A percentile compares a stretch with the other conserved stretches of the same genome.
These are phyloP conservation scores for Chloropicon primus DNA, from an alignment of 139 green algal genomes.

Conservation along the genomic window DNA sequence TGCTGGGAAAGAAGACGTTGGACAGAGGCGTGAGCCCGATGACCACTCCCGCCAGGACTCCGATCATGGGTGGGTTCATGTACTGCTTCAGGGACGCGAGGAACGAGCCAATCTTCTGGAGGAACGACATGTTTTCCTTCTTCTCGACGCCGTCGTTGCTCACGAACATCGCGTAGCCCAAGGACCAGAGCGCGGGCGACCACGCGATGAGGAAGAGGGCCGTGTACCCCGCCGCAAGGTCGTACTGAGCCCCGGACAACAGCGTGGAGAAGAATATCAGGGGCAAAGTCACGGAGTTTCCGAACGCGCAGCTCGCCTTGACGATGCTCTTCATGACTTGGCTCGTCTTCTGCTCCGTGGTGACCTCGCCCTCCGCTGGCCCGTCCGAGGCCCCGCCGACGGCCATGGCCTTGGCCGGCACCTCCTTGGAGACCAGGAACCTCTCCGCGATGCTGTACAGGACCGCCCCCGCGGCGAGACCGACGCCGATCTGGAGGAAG, in stretches of 20 bases:
- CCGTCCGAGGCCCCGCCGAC: no score
- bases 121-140: neutral
- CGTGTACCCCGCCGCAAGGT: constrained; percentile 21
- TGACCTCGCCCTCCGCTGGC: neutral
- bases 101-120: neutral
- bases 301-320: constrained; percentile 35
- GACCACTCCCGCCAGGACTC: constrained; percentile 30
- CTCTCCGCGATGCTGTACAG: neutral
- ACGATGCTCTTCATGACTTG: constrained; percentile 17
- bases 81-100: constrained; percentile 13
- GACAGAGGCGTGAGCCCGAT: constrained; percentile 33
- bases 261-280: constrained; percentile 38
- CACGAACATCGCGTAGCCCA: constrained; percentile 26
- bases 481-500: constrained; percentile 8
- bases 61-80: constrained; percentile 42
- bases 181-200: constrained; percentile 39
- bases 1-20: constrained; percentile 5
- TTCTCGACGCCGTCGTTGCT: neutral
- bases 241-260: constrained; percentile 19
- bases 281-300: constrained; percentile 50
- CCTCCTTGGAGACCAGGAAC: neutral
- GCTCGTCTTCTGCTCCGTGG: neutral
- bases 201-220: constrained; percentile 34
- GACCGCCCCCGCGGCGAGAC: neutral
- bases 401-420: neutral